A percentile compares a stretch with the other conserved stretches of the same genome.
Evolutionary conservation across 2,329 filamentous ascomycete species (phyloP).

Genomic region (Scedosporium dehoogii): DNA sequence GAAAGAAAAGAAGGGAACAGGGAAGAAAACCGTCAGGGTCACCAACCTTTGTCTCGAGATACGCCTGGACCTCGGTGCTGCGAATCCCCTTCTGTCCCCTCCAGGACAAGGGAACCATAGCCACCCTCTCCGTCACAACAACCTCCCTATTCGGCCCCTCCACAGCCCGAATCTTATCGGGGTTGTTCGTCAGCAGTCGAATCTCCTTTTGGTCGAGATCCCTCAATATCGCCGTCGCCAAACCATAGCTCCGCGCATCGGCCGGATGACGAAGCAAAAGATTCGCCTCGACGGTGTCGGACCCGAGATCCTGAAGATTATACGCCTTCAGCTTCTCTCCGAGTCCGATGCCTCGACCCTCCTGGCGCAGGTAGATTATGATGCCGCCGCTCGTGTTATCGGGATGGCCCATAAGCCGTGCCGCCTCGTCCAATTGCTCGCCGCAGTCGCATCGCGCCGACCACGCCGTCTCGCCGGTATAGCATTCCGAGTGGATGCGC

Average conservation of each 20-base stretch:
- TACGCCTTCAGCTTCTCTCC: slow-evolving; percentile 97
- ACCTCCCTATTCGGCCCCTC: slow-evolving; percentile 87
- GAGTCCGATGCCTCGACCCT: slow-evolving; percentile 89
- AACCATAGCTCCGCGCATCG: slow-evolving; percentile 85
- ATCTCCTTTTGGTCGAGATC: slow-evolving; percentile 76
- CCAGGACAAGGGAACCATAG: slow-evolving; percentile 95
- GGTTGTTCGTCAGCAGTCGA: slow-evolving; percentile 86
- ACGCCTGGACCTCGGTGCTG: slow-evolving; percentile 84
- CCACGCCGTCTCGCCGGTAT: slow-evolving; percentile 98
- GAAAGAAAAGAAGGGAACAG: background rate
- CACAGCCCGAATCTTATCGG: slow-evolving; percentile 89
- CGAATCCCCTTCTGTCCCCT: slow-evolving; percentile 73
- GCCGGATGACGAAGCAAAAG: slow-evolving; percentile 83
- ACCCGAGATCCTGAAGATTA: slow-evolving; percentile 91
- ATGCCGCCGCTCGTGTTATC: slow-evolving; percentile 61
- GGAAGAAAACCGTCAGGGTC: background rate
- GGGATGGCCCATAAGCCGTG: slow-evolving; percentile 77
- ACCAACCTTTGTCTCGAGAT: slow-evolving; percentile 85
- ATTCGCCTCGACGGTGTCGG: slow-evolving; percentile 97
- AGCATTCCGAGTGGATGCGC: slow-evolving; percentile 95
- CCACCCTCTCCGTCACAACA: slow-evolving; percentile 76
- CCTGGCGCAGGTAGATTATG: slow-evolving; percentile 91
- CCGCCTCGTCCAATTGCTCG: slow-evolving; percentile 94
- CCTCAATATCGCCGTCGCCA: slow-evolving; percentile 89
- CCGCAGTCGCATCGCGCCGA: slow-evolving; percentile 96